These are phyloP conservation scores for Suillus subaureus DNA, from an alignment of 768 basidiomycete genomes.

Conservation along the genomic window DNA sequence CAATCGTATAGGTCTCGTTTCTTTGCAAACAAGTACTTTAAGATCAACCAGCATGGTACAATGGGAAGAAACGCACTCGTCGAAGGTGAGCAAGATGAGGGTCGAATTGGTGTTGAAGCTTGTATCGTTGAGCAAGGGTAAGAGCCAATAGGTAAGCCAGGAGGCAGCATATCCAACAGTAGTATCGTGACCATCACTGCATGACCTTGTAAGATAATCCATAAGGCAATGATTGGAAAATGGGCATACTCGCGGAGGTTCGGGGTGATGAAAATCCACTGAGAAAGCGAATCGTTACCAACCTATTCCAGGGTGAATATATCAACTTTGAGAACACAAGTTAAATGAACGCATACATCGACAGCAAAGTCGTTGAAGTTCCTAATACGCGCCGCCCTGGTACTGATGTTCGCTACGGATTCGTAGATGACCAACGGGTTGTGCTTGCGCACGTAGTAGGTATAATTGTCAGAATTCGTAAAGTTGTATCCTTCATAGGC, in stretches of 20 bases:
- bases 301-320: slow-evolving; percentile 16
- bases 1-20: slow-evolving; percentile 35
- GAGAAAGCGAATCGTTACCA: slow-evolving; percentile 48
- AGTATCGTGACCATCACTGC: slow-evolving; percentile 65
- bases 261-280: slow-evolving; percentile 66
- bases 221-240: not conserved
- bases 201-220: not conserved
- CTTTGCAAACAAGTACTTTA: slow-evolving; percentile 11
- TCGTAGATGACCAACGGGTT: slow-evolving; percentile 55
- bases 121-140: slow-evolving; percentile 49
- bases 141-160: slow-evolving; percentile 54
- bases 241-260: slow-evolving; percentile 44
- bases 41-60: not conserved
- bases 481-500: slow-evolving; percentile 46
- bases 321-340: not conserved
- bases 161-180: slow-evolving; percentile 45
- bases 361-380: slow-evolving; percentile 66
- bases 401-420: slow-evolving; percentile 45
- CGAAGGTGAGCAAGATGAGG: slow-evolving; percentile 63
- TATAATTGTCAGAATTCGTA: slow-evolving; percentile 36
- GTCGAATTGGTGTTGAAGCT: slow-evolving; percentile 58
- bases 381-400: slow-evolving; percentile 47
- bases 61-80: slow-evolving; percentile 47
- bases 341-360: slow-evolving; percentile 39
- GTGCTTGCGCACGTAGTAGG: slow-evolving; percentile 60